Base-by-base conservation (phyloP, 495 filamentous ascomycete genomes). In the Aspergillus cavernicola region DNA sequence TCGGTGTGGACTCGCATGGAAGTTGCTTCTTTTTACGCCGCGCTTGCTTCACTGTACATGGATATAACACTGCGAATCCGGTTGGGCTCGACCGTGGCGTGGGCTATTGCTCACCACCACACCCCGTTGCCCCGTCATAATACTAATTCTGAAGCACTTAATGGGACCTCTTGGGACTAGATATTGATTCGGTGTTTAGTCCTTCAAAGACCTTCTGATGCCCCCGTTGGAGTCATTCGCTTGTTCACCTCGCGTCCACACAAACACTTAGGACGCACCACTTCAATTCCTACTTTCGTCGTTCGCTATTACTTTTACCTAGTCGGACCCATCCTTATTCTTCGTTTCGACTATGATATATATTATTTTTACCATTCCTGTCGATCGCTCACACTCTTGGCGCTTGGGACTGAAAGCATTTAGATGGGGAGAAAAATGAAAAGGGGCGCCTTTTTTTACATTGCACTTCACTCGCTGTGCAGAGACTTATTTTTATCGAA, bases 401-500 rank as follows among this genome's bases (percentile, higher is more conserved):
- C 71, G 72, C 66, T 65, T 69, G 66, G 67, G 64, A 62, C 60
- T 59, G 60, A 52, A 56, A 64, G 48, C 65, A 48, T 54, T 52
- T 50, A 57, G 57, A 57, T 52, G 50, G 50, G 63, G 62, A 46
- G 62, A 69, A 71, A 67, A 62, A 58, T 59, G 66, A 46, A 47
- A n/a, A 35, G 41, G 35, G 60, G 60, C 66, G 68, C 62, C 65
- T 53, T 58, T 63, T n/a, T 63, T 65, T 66, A 61, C 47, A 51
- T 55, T 67, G 69, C 72, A 74, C 70, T 62, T 65, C 69, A 70
- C 64, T 75, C 69, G 69, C 63, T 72, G 67, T 74, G 72, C 68
- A 66, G 66, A 64, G 60, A 70, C 55, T 47, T 29, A 48, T 63
- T 61, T 59, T 56, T 66, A 44, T 62, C 57, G 66, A 67, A 63